These are phyloP conservation scores for Cordyceps tenuipes DNA, from an alignment of 2,329 filamentous ascomycete genomes.

Conservation along the genomic window DNA sequence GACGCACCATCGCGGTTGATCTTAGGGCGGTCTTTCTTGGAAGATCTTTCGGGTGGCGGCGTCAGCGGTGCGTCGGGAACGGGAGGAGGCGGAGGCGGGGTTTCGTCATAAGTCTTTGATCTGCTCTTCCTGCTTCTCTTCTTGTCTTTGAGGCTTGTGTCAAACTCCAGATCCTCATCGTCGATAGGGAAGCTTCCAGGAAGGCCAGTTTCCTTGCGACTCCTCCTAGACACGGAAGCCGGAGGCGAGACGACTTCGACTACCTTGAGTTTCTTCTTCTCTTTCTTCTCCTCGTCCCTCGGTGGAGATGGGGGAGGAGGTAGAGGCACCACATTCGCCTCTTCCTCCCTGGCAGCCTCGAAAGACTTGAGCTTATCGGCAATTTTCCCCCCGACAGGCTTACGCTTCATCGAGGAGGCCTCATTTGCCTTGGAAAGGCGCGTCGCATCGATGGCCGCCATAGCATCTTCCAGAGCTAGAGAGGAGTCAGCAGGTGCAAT, in stretches of 20 bases:
- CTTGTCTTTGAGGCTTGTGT: slow-evolving; percentile 23
- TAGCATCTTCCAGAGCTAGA: slow-evolving; percentile 37
- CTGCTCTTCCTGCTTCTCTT: slow-evolving; percentile 34
- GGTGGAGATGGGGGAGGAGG: slow-evolving; percentile 31
- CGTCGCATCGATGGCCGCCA: slow-evolving; percentile 31
- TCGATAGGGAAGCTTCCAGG: slow-evolving; percentile 52
- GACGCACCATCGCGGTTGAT: slow-evolving; percentile 61
- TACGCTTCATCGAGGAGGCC: slow-evolving; percentile 39
- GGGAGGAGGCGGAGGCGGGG: slow-evolving; percentile 24
- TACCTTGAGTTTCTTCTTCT: slow-evolving; percentile 30
- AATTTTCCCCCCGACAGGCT: slow-evolving; percentile 42
- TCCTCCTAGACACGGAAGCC: slow-evolving; percentile 26
- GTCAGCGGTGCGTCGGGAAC: slow-evolving; percentile 40
- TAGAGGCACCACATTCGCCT: slow-evolving; percentile 27
- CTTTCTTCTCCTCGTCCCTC: slow-evolving; percentile 27
- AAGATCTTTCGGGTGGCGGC: slow-evolving; percentile 48
- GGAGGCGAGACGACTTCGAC: slow-evolving; percentile 20
- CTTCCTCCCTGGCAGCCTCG: slow-evolving; percentile 35
- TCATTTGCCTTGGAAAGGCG: slow-evolving; percentile 28
- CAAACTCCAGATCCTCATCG: slow-evolving; percentile 33
- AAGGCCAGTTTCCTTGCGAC: slow-evolving; percentile 26
- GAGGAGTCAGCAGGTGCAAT: slow-evolving; percentile 44
- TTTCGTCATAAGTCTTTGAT: slow-evolving; percentile 29
- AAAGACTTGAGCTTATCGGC: slow-evolving; percentile 50
- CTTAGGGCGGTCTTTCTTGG: slow-evolving; percentile 69